Conservation (phyloP, 2,329 filamentous ascomycete genomes). For the Phialophora macrospora region DNA sequence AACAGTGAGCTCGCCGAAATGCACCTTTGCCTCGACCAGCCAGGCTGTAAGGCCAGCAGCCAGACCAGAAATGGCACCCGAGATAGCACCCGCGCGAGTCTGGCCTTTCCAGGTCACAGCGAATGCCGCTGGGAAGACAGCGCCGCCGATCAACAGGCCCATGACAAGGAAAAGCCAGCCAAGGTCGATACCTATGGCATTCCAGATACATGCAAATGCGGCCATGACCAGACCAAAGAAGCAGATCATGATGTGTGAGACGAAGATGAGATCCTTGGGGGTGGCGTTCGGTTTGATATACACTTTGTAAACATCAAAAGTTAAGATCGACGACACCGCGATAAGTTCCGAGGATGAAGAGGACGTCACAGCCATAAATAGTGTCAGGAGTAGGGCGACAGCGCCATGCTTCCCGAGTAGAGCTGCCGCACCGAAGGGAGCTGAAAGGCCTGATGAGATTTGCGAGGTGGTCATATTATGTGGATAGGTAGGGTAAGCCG, state of each 20-base stretch:
- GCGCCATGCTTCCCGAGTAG: slow-evolving; percentile 80
- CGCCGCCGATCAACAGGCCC: slow-evolving; percentile 83
- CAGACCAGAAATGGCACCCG: slow-evolving; percentile 62
- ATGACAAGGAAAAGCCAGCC: slow-evolving; percentile 61
- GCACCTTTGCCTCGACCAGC: slow-evolving; percentile 73
- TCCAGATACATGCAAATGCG: slow-evolving; percentile 37
- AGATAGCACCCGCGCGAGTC: slow-evolving; percentile 72
- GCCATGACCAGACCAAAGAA: slow-evolving; percentile 37
- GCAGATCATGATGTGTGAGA: slow-evolving; percentile 35
- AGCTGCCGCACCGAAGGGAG: slow-evolving; percentile 69
- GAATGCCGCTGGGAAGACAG: slow-evolving; percentile 78
- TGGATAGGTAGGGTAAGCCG: too few relatives aligned
- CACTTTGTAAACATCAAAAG: too few relatives aligned
- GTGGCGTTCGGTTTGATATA: neutral
- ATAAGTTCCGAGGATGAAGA: too few relatives aligned
- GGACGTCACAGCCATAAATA: slow-evolving; percentile 88
- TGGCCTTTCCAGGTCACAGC: slow-evolving; percentile 81
- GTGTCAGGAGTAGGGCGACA: slow-evolving; percentile 73
- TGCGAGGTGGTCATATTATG: too few relatives aligned
- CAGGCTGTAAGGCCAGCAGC: slow-evolving; percentile 41
- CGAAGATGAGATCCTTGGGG: slow-evolving; percentile 4
- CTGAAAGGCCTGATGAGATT: slow-evolving; percentile 45
- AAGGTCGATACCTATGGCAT: slow-evolving; percentile 39
- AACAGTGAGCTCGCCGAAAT: slow-evolving; percentile 71
- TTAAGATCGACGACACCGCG: too few relatives aligned